Percentiles rank a stretch among this genome's conserved stretches.
Evolutionary conservation across 768 basidiomycete species (phyloP).

Genomic region (Amanita exitialis): DNA sequence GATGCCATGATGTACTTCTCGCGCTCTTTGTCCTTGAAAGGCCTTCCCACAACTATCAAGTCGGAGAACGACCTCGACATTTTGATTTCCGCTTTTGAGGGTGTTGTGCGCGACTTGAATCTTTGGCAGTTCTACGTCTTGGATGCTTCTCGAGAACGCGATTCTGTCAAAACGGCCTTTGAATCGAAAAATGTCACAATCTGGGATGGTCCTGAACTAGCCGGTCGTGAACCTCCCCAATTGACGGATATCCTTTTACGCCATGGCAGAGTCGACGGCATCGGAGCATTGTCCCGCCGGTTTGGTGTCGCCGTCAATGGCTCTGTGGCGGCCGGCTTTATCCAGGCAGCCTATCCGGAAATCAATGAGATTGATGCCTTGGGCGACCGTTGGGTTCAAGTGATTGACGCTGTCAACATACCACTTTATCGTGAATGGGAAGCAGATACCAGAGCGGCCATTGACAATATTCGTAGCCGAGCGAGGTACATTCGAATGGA

Average conservation of each 20-base stretch:
- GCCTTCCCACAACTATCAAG: slow-evolving; percentile 61
- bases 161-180: slow-evolving; percentile 46
- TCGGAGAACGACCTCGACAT: slow-evolving; percentile 59
- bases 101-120: slow-evolving; percentile 51
- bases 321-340: slow-evolving; percentile 59
- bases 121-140: slow-evolving; percentile 96
- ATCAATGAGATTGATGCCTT: slow-evolving; percentile 40
- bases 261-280: slow-evolving; percentile 46
- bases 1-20: slow-evolving; percentile 80
- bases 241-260: slow-evolving; percentile 55
- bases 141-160: slow-evolving; percentile 57
- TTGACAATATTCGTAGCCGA: slow-evolving; percentile 67
- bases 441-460: slow-evolving; percentile 65
- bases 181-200: slow-evolving; percentile 29
- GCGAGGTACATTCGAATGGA: slow-evolving; percentile 78
- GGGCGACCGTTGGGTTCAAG: slow-evolving; percentile 59
- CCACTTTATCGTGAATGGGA: slow-evolving; percentile 83
- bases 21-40: slow-evolving; percentile 44
- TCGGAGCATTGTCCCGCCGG: slow-evolving; percentile 51
- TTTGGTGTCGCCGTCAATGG: slow-evolving; percentile 60
- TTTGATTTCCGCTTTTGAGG: slow-evolving; percentile 54
- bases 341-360: slow-evolving; percentile 55
- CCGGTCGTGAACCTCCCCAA: slow-evolving; percentile 48
- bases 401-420: slow-evolving; percentile 85
- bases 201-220: slow-evolving; percentile 56